Percentiles rank a stretch among this genome's conserved stretches.
Evolutionary conservation across 305 asterid species (phyloP).

Genomic region (Solanum hybrid): DNA sequence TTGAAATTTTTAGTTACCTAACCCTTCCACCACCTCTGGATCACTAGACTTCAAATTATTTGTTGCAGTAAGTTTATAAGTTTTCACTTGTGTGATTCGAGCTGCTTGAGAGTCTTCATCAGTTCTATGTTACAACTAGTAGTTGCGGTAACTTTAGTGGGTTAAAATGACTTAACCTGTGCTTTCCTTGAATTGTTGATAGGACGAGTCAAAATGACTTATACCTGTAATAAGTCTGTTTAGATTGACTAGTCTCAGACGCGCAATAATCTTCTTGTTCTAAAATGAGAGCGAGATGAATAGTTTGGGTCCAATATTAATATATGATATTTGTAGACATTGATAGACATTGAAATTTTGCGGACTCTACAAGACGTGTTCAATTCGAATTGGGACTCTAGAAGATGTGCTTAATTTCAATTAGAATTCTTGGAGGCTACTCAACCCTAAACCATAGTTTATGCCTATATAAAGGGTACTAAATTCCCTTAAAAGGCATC

Average conservation of each 20-base stretch:
- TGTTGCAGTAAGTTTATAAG: too few relatives aligned
- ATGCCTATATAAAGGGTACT: too few relatives aligned
- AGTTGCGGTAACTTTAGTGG: neutral
- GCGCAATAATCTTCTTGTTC: neutral
- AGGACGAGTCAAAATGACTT: neutral
- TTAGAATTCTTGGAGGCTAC: too few relatives aligned
- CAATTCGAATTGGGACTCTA: too few relatives aligned
- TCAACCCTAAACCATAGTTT: too few relatives aligned
- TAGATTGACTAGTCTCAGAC: neutral
- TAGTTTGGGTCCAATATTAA: too few relatives aligned
- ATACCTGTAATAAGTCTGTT: neutral
- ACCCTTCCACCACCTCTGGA: neutral
- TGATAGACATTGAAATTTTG: too few relatives aligned
- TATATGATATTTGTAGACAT: neutral
- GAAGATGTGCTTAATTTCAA: too few relatives aligned
- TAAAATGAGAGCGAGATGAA: neutral
- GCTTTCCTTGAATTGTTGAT: neutral
- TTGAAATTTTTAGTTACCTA: neutral
- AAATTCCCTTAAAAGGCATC: too few relatives aligned
- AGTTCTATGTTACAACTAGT: neutral
- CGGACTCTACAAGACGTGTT: too few relatives aligned
- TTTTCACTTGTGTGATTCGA: neutral
- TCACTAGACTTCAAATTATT: neutral
- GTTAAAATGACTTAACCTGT: neutral
- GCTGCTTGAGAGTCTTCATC: neutral